These are phyloP conservation scores for Coemansia sp. DNA, from an alignment of 192 early-diverging fungal species.

Conservation along the genomic window DNA sequence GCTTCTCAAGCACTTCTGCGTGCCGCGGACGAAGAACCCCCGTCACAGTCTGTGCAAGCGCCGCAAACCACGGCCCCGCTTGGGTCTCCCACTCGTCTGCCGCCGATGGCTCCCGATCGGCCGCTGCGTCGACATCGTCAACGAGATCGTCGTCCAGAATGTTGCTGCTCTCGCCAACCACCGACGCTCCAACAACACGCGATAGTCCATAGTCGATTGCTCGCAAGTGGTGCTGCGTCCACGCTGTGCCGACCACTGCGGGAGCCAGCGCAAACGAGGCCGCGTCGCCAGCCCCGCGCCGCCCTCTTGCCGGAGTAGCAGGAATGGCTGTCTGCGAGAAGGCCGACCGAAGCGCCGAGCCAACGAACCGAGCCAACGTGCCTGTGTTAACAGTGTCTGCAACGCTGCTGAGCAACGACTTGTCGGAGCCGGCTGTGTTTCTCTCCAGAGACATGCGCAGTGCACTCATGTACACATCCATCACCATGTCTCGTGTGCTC, in stretches of 20 bases:
- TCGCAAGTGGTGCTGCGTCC: conserved; percentile 21
- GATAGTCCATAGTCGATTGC: conserved; percentile 33
- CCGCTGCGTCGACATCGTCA: conserved; percentile 4
- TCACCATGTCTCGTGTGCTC: conserved; percentile 19
- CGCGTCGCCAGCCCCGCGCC: background rate
- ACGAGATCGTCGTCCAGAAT: background rate
- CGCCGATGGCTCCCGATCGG: conserved; percentile 10
- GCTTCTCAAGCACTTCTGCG: conserved; percentile 24
- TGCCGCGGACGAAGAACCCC: conserved; percentile 52
- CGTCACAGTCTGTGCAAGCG: conserved; percentile 40
- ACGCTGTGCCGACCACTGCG: conserved; percentile 34
- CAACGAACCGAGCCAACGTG: conserved; percentile 41
- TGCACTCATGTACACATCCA: conserved; percentile 19
- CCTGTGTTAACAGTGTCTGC: conserved; percentile 34
- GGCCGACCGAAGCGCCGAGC: conserved; percentile 18
- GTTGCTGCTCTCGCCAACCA: conserved; percentile 1
- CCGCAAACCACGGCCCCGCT: conserved; percentile 46
- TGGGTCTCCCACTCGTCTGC: conserved; percentile 22
- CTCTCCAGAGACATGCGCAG: conserved; percentile 28
- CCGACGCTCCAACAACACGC: background rate
- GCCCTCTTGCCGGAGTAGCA: background rate
- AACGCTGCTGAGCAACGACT: background rate
- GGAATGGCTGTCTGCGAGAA: background rate
- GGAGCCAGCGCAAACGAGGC: conserved; percentile 24
- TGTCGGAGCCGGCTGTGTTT: background rate